Conservation (phyloP, 352 stramenopile genomes). For the Pythium aristosporum region DNA sequence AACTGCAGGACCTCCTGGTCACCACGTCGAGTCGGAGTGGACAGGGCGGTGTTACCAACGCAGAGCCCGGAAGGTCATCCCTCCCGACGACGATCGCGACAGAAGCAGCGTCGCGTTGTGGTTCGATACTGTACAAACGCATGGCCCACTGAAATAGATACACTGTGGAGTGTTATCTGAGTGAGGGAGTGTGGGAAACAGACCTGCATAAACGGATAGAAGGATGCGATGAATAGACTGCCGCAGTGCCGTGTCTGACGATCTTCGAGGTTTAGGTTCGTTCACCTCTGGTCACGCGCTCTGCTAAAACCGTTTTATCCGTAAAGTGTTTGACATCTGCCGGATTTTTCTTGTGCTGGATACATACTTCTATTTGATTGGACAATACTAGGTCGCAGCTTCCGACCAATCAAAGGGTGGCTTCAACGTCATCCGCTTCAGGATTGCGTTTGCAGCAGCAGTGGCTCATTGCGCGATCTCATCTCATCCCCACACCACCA, state of each 20-base stretch:
- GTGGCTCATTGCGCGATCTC: constrained; percentile 18
- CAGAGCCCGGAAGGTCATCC: constrained; percentile 23
- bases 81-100: constrained; percentile 10
- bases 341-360: constrained; percentile 9
- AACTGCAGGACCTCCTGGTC: neutral
- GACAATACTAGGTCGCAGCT: neutral
- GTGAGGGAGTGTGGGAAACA: no score
- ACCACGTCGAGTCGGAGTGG: neutral
- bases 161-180: neutral
- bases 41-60: neutral
- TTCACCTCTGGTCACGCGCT: neutral
- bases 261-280: constrained; percentile 14
- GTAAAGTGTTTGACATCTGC: neutral
- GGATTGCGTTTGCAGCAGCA: constrained; percentile 5
- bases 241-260: neutral
- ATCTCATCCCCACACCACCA: constrained; percentile 5
- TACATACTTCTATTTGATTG: constrained; percentile 16
- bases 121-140: neutral
- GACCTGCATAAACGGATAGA: neutral
- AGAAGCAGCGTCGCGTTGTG: constrained; percentile 10
- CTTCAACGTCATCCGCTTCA: constrained; percentile 29
- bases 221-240: neutral
- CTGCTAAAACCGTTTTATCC: constrained; percentile 4
- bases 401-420: constrained; percentile 23
- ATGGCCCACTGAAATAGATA: neutral